Percentiles rank a stretch among this genome's conserved stretches.
phyloP scores from a whole-genome alignment of 2,329 filamentous ascomycete genomes.

The Fusarium udum region DNA sequence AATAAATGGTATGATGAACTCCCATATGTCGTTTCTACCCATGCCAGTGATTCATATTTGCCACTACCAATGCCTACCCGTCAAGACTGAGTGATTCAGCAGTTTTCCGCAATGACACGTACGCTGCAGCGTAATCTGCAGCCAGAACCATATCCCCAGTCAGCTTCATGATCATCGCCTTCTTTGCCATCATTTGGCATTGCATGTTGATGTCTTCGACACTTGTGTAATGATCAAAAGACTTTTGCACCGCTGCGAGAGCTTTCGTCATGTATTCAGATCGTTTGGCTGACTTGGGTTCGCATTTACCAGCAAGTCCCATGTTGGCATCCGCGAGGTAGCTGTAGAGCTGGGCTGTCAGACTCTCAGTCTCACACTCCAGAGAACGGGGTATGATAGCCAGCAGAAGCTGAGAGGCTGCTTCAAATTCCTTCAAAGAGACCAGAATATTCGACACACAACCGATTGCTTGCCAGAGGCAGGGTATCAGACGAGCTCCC shows the following conservation, averaged over 20 bases:
- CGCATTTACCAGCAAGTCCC: conserved; percentile 72
- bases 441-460: conserved; percentile 75
- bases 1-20: conserved; percentile 25
- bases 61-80: conserved; percentile 13
- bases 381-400: conserved; percentile 79
- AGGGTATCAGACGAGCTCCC: conserved; percentile 72
- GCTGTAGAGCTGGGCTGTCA: conserved; percentile 74
- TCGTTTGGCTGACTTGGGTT: conserved; percentile 54
- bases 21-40: neutral
- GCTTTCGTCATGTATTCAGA: conserved; percentile 68
- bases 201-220: conserved; percentile 74
- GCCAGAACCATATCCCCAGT: conserved; percentile 71
- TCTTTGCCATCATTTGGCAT: conserved; percentile 84
- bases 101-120: conserved; percentile 64
- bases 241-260: conserved; percentile 68
- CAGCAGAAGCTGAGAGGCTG: conserved; percentile 70
- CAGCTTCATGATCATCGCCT: conserved; percentile 78
- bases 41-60: neutral
- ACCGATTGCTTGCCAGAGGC: conserved; percentile 77
- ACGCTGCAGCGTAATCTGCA: conserved; percentile 73
- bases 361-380: conserved; percentile 71
- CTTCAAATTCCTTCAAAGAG: conserved; percentile 74
- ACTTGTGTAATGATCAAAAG: conserved; percentile 70
- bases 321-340: conserved; percentile 80
- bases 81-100: conserved; percentile 46